Conservation (phyloP, 306 rosid species). For the Dryas drummondii region DNA sequence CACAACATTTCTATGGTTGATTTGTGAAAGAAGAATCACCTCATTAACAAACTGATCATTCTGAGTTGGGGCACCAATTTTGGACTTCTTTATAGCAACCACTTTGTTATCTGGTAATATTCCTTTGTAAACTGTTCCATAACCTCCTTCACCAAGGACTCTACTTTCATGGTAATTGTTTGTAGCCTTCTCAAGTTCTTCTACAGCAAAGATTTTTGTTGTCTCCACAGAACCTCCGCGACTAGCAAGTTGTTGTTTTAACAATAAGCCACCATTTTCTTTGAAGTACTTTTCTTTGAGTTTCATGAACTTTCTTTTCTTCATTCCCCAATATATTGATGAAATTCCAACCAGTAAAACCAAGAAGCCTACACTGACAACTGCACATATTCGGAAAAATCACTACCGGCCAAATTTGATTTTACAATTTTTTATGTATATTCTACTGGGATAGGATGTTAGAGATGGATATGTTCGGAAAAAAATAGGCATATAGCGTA, state of each 20-base stretch:
- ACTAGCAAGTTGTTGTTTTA: background rate
- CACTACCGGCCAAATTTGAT: too few relatives aligned
- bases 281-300: slow-evolving; percentile 21
- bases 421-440: too few relatives aligned
- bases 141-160: slow-evolving; percentile 20
- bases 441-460: too few relatives aligned
- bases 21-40: slow-evolving; percentile 29
- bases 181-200: slow-evolving; percentile 14
- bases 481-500: background rate
- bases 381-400: slow-evolving; percentile 3
- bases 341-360: background rate
- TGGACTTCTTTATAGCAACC: slow-evolving; percentile 34
- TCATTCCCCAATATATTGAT: slow-evolving; percentile 12
- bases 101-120: background rate
- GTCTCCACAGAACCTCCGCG: background rate
- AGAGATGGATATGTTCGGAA: too few relatives aligned
- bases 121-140: slow-evolving; percentile 22
- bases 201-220: slow-evolving; percentile 6
- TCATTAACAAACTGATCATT: slow-evolving; percentile 31
- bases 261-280: slow-evolving; percentile 24
- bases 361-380: slow-evolving; percentile 10
- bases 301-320: slow-evolving; percentile 13
- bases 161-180: background rate
- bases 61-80: background rate
- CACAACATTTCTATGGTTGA: slow-evolving; percentile 32